Evolutionary conservation across 257 asterid genomes (phyloP), one percentile per base, ranked within the genome.

Genomic region (Lavandula angustifolia): DNA sequence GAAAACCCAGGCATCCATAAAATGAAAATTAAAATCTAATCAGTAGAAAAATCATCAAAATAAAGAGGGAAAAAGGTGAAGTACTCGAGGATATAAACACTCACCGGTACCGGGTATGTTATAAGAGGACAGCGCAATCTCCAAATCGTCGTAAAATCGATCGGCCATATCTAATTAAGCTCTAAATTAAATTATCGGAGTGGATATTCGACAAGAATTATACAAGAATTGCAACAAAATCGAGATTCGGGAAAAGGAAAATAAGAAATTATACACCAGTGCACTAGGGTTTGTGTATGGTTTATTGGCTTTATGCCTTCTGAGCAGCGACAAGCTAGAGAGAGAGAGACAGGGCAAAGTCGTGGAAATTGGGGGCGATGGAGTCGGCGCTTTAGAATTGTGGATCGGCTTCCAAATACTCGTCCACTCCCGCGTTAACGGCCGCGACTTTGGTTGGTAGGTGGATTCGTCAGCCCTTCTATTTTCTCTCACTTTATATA

Each of bases 141-240:
- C 78, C 72, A 79, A 67, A 64, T 81, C 81, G 16, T 73, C 78
- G 80, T 62, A 67, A 49, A 81, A 74, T 14, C 84, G 84, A 75
- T 78, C 87, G 67, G 57, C 77, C 84, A 80, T 80, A 3, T 18
- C 34, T 6, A 38, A 57, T 33, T 53, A 8, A 50, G n/a, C 27
- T n/a, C 0, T 11, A 60, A 54, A 54, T 18, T 18, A 14, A 27
- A 65, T 22, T 16, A 69, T 34, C 7, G 32, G 22, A 17, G 52
- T 42, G 14, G 41, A 52, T 54, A 6, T 44, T 63, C 61, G 3
- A 32, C 64, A 40, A 41, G 55, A 49, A 61, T 34, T 14, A 40
- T 1, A 67, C 46, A 31, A 16, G 41, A 13, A 18, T 18, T 6
- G 34, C 32, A 13, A 32, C 5, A 33, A 27, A 49, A 47, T 2